Evolutionary conservation across 2,329 filamentous ascomycete genomes (phyloP).

Genomic region (Cercospora brassicicola): DNA sequence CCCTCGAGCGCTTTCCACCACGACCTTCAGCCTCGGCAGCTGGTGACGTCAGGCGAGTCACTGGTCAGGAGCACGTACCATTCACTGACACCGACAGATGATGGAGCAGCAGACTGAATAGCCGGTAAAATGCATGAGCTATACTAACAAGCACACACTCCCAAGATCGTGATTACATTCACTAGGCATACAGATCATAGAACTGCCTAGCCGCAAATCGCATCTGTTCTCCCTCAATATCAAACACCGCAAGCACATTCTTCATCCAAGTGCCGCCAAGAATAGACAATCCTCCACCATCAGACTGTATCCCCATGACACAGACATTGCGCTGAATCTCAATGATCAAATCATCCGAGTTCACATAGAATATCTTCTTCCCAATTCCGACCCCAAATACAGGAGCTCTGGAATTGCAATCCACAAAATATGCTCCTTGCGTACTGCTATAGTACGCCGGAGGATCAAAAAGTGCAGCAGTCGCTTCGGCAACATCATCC

Average conservation of each 20-base stretch:
- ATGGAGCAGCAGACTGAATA: background rate
- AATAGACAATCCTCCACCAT: constrained; percentile 40
- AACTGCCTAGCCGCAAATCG: constrained; percentile 46
- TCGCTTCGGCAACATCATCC: constrained; percentile 37
- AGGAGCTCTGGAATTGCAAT: constrained; percentile 46
- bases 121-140: background rate
- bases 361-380: constrained; percentile 39
- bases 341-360: constrained; percentile 36
- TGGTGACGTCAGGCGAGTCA: background rate
- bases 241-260: constrained; percentile 54
- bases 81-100: background rate
- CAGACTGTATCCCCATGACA: constrained; percentile 39
- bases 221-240: constrained; percentile 51
- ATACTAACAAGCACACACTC: background rate
- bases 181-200: constrained; percentile 17
- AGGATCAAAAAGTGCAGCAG: constrained; percentile 48
- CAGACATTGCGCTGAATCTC: constrained; percentile 29
- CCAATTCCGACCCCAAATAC: constrained; percentile 45
- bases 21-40: background rate
- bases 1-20: background rate
- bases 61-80: background rate
- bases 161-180: background rate
- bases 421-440: constrained; percentile 41
- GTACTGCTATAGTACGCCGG: constrained; percentile 41
- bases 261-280: constrained; percentile 53